Evolutionary conservation across 225 moss, liverwort and hornwort genomes (phyloP), one percentile per base, ranked within the genome.

Genomic region (Takakia lepidozioides): DNA sequence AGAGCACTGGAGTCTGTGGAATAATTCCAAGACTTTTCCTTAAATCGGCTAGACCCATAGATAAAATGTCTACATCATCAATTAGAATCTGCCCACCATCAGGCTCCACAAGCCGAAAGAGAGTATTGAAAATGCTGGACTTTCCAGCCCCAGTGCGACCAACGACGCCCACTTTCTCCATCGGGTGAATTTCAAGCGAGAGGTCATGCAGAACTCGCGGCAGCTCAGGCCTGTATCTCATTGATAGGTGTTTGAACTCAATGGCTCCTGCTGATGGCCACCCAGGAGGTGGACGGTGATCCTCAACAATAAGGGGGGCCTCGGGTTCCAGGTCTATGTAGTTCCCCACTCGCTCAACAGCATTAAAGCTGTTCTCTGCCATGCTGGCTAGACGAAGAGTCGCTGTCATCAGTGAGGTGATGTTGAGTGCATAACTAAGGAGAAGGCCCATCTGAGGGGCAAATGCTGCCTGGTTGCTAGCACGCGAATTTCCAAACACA

Each of bases 381-480:
- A 80, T 1, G 56, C 83, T 83, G 20, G 86, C 86, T 20, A 83
- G 82, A 8, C 83, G 66, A 46, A 87, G 63, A 10, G 76, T 71
- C 42, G 83, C 45, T 10, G 86, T 87, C 86, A 87, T 82, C 25
- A 66, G 58, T 5, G 67, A 52, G 21, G 86, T 87, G 49, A 87
- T 87, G 27, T 76, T 83, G 3, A 87, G 63, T 15, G 80, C 79
- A 35, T 87, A 87, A 24, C 79, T 76, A 20, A 87, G 76, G 25
- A 87, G 68, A 4, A 87, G 83, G 38, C 86, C 86, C 86, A 87
- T 87, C 53, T 87, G 83, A 36, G 86, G 79, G 22, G 86, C 86
- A 50, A 83, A 83, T 4, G 86, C 72, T 9, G 61, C 79, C 57
- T 80, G 72, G 29, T 69, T 49, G 30, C 37, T 58, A 22, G 86